phyloP scores from a whole-genome alignment of 495 filamentous ascomycete genomes.

The Tuber indicum region DNA sequence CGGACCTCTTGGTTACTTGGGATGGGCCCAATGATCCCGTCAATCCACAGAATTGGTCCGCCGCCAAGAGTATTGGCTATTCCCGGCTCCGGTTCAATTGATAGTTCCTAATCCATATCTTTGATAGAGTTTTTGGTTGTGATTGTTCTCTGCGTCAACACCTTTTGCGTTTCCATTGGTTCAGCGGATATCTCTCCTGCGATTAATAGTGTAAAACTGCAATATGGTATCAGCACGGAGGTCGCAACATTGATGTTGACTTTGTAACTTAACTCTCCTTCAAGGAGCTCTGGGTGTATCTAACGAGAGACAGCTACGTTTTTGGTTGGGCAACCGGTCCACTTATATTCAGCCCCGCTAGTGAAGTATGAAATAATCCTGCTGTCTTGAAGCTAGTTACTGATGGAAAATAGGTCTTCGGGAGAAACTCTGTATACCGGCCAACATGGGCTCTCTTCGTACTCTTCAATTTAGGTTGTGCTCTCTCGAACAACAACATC shows the following conservation, averaged over 20 bases:
- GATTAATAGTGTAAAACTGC: not conserved
- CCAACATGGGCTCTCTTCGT: constrained; percentile 70
- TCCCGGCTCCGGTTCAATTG: not conserved
- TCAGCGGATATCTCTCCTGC: not conserved
- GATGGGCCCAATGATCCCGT: not conserved
- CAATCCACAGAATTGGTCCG: not conserved
- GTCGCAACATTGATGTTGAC: not conserved
- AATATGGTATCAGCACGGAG: not conserved
- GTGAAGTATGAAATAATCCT: not conserved
- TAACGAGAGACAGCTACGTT: not conserved
- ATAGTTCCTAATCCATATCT: not conserved
- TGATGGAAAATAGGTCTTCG: constrained; percentile 53
- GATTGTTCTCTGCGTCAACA: not conserved
- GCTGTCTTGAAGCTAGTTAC: not conserved
- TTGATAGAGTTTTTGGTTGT: not conserved
- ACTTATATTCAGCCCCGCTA: not conserved
- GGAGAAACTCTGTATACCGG: constrained; percentile 64
- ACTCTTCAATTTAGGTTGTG: constrained; percentile 64
- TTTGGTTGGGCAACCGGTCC: not conserved
- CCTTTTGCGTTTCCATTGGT: not conserved
- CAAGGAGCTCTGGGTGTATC: not conserved
- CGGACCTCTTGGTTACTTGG: not conserved
- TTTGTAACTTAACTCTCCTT: not conserved
- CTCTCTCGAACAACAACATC: constrained; percentile 66
- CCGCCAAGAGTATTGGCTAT: not conserved